phyloP scores from a whole-genome alignment of 2,329 filamentous ascomycete genomes.

The Fusarium coicis region DNA sequence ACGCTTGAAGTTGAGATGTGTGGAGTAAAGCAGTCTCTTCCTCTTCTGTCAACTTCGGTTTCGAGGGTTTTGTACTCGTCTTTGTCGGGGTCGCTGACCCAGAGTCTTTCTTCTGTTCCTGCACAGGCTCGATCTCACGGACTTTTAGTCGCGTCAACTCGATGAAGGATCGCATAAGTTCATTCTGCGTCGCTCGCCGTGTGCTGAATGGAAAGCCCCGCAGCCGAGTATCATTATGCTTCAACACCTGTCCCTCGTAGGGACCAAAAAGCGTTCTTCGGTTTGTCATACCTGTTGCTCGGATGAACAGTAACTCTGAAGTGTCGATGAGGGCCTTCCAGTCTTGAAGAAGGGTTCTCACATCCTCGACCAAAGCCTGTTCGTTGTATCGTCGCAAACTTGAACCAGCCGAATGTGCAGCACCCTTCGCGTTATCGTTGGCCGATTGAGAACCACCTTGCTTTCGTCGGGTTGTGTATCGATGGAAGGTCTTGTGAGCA shows the following conservation, averaged over 20 bases:
- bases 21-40: constrained; percentile 86
- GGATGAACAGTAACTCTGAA: constrained; percentile 86
- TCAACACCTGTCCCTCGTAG: constrained; percentile 88
- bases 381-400: constrained; percentile 94
- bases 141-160: constrained; percentile 93
- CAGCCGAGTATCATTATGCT: constrained; percentile 80
- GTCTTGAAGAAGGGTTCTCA: constrained; percentile 80
- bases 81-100: constrained; percentile 51
- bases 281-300: constrained; percentile 89
- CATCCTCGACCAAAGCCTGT: constrained; percentile 86
- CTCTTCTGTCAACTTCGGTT: constrained; percentile 79
- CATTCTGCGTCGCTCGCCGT: constrained; percentile 88
- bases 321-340: constrained; percentile 90
- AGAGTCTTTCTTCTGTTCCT: constrained; percentile 58
- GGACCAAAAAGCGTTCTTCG: constrained; percentile 88
- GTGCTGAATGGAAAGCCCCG: constrained; percentile 95
- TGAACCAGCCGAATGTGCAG: constrained; percentile 92
- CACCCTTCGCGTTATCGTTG: constrained; percentile 93
- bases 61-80: constrained; percentile 61
- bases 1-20: constrained; percentile 86
- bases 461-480: constrained; percentile 95
- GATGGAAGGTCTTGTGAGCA: constrained; percentile 97
- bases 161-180: constrained; percentile 93
- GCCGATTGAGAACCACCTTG: constrained; percentile 96
- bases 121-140: constrained; percentile 76